Evolutionary conservation across 345 rosid species (phyloP).

Genomic region (Anastatica hierochuntica): DNA sequence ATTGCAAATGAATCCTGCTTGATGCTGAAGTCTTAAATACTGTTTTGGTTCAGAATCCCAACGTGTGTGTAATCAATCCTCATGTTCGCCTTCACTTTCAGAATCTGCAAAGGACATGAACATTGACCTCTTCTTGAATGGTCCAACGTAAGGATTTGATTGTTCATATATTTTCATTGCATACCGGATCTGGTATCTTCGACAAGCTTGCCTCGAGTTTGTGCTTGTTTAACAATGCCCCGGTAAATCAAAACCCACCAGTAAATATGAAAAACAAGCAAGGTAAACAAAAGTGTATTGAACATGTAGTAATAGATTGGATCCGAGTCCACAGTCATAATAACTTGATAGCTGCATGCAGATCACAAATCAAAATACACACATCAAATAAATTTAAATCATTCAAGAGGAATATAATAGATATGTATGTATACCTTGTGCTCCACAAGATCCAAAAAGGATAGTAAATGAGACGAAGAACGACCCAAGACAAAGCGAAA

Average conservation of each 20-base stretch:
- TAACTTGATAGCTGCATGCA: constrained; percentile 61
- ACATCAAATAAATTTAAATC: neutral
- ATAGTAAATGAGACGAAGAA: constrained; percentile 43
- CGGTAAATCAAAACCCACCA: constrained; percentile 59
- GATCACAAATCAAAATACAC: neutral
- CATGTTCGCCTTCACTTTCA: constrained; percentile 63
- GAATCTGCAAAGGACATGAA: constrained; percentile 41
- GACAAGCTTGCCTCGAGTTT: constrained; percentile 39
- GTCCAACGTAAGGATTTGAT: neutral
- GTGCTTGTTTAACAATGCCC: constrained; percentile 45
- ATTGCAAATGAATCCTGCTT: no score
- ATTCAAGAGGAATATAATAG: neutral
- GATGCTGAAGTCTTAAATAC: no score
- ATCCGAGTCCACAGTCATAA: constrained; percentile 36
- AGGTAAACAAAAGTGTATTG: constrained; percentile 56
- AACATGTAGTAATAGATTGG: constrained; percentile 49
- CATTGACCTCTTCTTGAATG: neutral
- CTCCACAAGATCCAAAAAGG: constrained; percentile 68
- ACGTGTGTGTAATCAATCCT: constrained; percentile 37
- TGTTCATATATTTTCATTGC: no score
- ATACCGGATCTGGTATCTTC: constrained; percentile 65
- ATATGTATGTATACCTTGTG: constrained; percentile 39
- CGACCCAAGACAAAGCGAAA: constrained; percentile 41
- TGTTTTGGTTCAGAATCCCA: no score
- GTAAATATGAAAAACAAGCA: constrained; percentile 53